Conservation (phyloP, 2,329 filamentous ascomycete species). For the Colletotrichum viniferum region DNA sequence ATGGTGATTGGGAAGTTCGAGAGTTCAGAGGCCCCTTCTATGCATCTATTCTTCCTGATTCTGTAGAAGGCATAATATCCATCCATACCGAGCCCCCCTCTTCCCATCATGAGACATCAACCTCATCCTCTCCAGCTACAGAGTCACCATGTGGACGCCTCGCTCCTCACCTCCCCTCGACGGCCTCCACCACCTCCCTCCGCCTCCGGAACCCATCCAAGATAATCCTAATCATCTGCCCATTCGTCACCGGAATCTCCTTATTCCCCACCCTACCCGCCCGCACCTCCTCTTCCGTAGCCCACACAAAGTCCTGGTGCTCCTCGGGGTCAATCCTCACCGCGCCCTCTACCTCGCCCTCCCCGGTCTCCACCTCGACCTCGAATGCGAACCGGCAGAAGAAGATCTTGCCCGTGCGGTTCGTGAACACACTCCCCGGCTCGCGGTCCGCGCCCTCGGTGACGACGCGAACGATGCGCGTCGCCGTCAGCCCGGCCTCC, state of each 20-base stretch:
- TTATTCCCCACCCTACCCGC: conserved; percentile 29
- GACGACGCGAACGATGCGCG: conserved; percentile 30
- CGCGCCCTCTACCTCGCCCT: conserved; percentile 25
- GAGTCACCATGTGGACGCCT: neutral
- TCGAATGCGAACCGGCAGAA: conserved; percentile 40
- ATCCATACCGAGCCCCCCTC: neutral
- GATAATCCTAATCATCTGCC: conserved; percentile 29
- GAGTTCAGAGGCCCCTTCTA: neutral
- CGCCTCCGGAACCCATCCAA: conserved; percentile 34
- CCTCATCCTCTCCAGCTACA: neutral
- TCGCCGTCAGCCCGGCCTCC: conserved; percentile 45
- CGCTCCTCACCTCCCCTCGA: neutral
- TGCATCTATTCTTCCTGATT: neutral
- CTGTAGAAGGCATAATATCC: neutral
- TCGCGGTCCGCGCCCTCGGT: conserved; percentile 27
- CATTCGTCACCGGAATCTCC: conserved; percentile 32
- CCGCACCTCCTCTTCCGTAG: conserved; percentile 39
- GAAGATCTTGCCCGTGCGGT: conserved; percentile 33
- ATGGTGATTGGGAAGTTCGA: neutral
- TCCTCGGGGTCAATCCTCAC: conserved; percentile 44
- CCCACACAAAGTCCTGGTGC: conserved; percentile 45
- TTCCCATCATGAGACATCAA: neutral
- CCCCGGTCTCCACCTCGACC: conserved; percentile 23
- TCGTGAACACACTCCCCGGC: conserved; percentile 35
- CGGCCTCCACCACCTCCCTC: neutral